Percentiles rank a stretch among this genome's conserved stretches.
phyloP scores from a whole-genome alignment of 495 filamentous ascomycete species.

The Neurospora sp. region DNA sequence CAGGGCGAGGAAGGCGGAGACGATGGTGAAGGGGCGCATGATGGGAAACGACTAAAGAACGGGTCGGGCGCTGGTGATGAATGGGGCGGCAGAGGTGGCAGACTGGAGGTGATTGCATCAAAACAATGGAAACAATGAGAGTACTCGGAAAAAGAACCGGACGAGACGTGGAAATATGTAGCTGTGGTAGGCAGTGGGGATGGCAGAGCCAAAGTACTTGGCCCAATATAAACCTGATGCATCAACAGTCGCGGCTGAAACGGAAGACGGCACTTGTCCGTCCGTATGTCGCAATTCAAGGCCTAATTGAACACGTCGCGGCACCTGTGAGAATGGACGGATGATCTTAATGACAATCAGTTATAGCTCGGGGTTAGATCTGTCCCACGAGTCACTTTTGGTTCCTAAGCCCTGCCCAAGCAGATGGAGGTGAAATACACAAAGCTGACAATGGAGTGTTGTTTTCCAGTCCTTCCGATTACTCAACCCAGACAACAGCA shows the following conservation, averaged over 20 bases:
- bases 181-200: background rate
- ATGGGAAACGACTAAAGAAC: background rate
- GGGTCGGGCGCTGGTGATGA: background rate
- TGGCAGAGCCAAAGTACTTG: background rate
- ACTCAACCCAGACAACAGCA: slow-evolving; percentile 37
- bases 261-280: background rate
- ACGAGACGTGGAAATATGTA: background rate
- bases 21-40: background rate
- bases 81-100: background rate
- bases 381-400: background rate
- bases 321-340: background rate
- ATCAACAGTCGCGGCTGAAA: background rate
- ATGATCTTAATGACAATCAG: background rate
- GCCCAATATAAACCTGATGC: background rate
- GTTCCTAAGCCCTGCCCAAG: background rate
- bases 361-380: background rate
- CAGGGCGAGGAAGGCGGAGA: background rate
- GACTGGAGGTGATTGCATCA: background rate
- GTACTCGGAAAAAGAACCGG: background rate
- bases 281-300: background rate
- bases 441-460: background rate
- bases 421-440: background rate
- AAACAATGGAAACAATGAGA: background rate
- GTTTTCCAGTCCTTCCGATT: background rate
- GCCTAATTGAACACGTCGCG: background rate